Percentiles rank a stretch among this genome's conserved stretches.
These are phyloP conservation scores for Monilinia polystroma DNA, from an alignment of 2,329 filamentous ascomycete genomes.

Conservation along the genomic window DNA sequence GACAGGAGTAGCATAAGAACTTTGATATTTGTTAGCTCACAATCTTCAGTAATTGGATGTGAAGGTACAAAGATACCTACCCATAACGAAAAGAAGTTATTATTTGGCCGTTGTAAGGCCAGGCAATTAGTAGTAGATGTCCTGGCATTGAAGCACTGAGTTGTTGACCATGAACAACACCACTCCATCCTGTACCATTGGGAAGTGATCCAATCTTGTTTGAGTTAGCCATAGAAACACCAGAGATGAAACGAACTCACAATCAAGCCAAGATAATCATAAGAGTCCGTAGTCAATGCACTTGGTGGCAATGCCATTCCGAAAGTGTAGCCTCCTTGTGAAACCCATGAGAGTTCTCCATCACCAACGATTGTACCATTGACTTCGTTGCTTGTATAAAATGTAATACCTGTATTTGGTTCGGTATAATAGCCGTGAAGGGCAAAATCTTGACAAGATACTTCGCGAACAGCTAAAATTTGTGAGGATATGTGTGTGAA, in stretches of 20 bases:
- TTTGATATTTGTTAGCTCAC: conserved; percentile 28
- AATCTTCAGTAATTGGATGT: background rate
- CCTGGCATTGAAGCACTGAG: conserved; percentile 50
- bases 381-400: conserved; percentile 50
- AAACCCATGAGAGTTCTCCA: conserved; percentile 35
- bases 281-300: conserved; percentile 48
- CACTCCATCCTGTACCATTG: conserved; percentile 56
- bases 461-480: conserved; percentile 29
- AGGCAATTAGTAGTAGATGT: conserved; percentile 57
- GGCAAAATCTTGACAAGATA: conserved; percentile 37
- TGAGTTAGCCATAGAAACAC: conserved; percentile 12
- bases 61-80: conserved; percentile 27
- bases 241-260: conserved; percentile 42
- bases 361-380: conserved; percentile 42
- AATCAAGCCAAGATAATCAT: conserved; percentile 60
- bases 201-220: conserved; percentile 45
- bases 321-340: conserved; percentile 49
- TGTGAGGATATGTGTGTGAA: conserved; percentile 21
- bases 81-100: conserved; percentile 58
- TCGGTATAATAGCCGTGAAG: conserved; percentile 45
- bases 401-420: conserved; percentile 51
- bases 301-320: conserved; percentile 55
- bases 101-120: conserved; percentile 52
- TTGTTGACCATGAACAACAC: conserved; percentile 53
- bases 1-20: conserved; percentile 58